Conservation (phyloP, 805 yeast genomes). For the Candida boleticola region DNA sequence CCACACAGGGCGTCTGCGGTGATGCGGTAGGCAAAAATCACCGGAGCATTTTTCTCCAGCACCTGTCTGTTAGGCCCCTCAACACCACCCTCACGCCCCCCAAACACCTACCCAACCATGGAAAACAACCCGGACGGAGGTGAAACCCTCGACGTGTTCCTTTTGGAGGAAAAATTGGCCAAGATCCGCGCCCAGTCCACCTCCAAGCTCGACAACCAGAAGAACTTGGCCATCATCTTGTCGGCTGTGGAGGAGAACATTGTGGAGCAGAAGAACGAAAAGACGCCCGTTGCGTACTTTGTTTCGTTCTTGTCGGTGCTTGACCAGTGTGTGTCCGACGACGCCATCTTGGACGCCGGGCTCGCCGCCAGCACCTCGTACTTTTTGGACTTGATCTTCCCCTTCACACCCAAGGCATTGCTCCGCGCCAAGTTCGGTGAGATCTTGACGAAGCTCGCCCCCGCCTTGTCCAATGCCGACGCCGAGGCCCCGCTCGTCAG, state of each 20-base stretch:
- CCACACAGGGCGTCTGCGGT: too few species aligned
- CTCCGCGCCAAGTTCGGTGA: constrained; percentile 74
- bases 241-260: constrained; percentile 90
- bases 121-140: constrained; percentile 41
- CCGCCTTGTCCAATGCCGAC: constrained; percentile 64
- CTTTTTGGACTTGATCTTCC: constrained; percentile 75
- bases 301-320: constrained; percentile 79
- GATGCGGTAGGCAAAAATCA: too few species aligned
- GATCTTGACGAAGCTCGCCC: constrained; percentile 76
- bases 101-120: constrained; percentile 16
- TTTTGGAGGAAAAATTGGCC: constrained; percentile 60
- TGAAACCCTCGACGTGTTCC: constrained; percentile 35
- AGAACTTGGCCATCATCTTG: constrained; percentile 76
- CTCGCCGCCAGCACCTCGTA: constrained; percentile 78
- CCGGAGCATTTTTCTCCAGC: too few species aligned
- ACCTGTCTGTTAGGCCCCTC: too few species aligned
- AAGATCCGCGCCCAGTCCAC: constrained; percentile 68
- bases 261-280: constrained; percentile 57
- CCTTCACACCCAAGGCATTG: constrained; percentile 66
- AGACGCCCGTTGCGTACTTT: constrained; percentile 77
- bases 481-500: constrained; percentile 79
- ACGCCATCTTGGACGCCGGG: constrained; percentile 53
- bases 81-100: too few species aligned
- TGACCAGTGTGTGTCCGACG: constrained; percentile 62
- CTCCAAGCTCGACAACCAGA: constrained; percentile 86